Evolutionary conservation across 345 rosid species (phyloP).

Genomic region (Populus davidiana): DNA sequence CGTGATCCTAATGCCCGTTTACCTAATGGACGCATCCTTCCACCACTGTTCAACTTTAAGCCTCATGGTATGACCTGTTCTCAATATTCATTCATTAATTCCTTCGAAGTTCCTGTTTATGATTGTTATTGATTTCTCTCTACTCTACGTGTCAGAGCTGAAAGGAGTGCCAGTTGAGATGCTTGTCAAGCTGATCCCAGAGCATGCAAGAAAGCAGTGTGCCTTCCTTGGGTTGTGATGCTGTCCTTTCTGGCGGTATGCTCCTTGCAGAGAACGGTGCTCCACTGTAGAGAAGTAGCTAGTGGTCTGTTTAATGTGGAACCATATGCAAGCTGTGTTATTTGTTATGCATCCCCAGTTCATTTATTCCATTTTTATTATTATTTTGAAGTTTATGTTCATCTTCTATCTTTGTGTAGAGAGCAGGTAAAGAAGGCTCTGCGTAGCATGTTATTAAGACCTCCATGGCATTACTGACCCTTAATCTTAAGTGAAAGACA

Average conservation of each 20-base stretch:
- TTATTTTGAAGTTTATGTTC: background rate
- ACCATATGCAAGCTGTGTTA: conserved; percentile 6
- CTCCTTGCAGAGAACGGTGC: conserved; percentile 28
- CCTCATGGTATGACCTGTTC: conserved; percentile 55
- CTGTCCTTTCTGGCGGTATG: conserved; percentile 18
- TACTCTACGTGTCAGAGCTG: conserved; percentile 48
- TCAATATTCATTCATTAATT: background rate
- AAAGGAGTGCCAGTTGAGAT: conserved; percentile 72
- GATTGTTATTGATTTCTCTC: conserved; percentile 1
- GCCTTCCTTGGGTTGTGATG: conserved; percentile 63
- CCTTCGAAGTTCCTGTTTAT: background rate
- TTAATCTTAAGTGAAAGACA: background rate
- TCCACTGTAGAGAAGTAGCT: conserved; percentile 24
- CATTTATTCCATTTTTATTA: background rate
- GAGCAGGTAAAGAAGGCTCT: conserved; percentile 5
- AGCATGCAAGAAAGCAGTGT: conserved; percentile 87
- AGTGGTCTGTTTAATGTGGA: conserved; percentile 11
- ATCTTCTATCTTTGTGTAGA: background rate
- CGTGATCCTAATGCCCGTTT: conserved; percentile 75
- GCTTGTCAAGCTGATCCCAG: conserved; percentile 68
- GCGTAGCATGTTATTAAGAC: background rate
- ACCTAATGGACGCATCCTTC: conserved; percentile 87
- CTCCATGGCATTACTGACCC: background rate
- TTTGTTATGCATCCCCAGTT: conserved; percentile 6
- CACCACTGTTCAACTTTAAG: conserved; percentile 93